Conservation (phyloP, 129 eudicot species). For the Centaurea solstitialis region DNA sequence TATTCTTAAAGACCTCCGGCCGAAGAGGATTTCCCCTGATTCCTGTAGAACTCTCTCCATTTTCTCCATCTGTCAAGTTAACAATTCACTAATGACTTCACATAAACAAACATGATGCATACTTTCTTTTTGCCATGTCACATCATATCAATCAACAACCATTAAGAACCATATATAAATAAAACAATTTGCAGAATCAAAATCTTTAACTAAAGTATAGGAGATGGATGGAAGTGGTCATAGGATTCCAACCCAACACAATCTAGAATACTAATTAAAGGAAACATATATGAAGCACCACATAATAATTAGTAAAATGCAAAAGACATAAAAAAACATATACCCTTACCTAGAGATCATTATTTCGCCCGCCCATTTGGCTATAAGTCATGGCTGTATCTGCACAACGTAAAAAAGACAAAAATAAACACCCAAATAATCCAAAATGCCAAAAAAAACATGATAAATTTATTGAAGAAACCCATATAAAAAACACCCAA, state of each 20-base stretch:
- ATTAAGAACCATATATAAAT: neutral
- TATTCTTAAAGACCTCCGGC: slow-evolving; percentile 41
- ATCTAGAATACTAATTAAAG: slow-evolving; percentile 26
- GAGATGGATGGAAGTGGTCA: slow-evolving; percentile 24
- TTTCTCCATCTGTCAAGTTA: slow-evolving; percentile 56
- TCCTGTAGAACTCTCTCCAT: slow-evolving; percentile 63
- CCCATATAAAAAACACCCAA: too few species aligned
- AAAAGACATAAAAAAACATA: too few species aligned
- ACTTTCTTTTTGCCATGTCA: slow-evolving; percentile 19
- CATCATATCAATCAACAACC: slow-evolving; percentile 19
- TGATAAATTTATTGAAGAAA: too few species aligned
- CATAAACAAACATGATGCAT: slow-evolving; percentile 1
- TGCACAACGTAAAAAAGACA: too few species aligned
- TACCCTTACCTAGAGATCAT: too few species aligned
- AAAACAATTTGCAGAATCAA: neutral
- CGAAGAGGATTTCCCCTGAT: slow-evolving; percentile 34
- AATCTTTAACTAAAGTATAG: neutral
- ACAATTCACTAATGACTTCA: slow-evolving; percentile 5
- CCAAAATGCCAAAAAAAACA: too few species aligned
- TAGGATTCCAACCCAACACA: slow-evolving; percentile 35
- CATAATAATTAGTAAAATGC: too few species aligned
- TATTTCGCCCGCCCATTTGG: too few species aligned
- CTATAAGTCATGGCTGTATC: too few species aligned
- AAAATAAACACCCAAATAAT: too few species aligned
- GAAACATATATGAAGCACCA: slow-evolving; percentile 10